Evolutionary conservation across 2,329 filamentous ascomycete genomes (phyloP).

Genomic region (Trichoderma brevicompactum): DNA sequence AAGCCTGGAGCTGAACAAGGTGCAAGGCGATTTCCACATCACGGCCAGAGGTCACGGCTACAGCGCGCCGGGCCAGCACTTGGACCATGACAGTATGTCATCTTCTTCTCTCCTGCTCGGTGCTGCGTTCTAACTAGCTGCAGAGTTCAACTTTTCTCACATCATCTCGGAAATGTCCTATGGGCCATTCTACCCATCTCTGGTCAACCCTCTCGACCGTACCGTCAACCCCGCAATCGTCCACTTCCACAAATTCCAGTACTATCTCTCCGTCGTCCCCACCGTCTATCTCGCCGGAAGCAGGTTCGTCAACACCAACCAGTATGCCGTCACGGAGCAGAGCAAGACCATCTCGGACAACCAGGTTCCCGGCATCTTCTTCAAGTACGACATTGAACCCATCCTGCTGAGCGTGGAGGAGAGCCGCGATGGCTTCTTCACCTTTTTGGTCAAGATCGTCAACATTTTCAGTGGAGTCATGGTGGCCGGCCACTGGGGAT

Average conservation of each 20-base stretch:
- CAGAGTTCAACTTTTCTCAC: constrained; percentile 97
- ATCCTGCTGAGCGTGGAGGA: constrained; percentile 87
- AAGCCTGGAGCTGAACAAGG: constrained; percentile 89
- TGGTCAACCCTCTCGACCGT: constrained; percentile 91
- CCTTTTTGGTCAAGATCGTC: constrained; percentile 78
- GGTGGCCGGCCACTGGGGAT: constrained; percentile 93
- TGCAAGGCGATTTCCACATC: constrained; percentile 97
- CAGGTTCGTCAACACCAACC: constrained; percentile 84
- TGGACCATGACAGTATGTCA: constrained; percentile 76
- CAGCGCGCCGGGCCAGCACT: constrained; percentile 72
- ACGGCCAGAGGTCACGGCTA: constrained; percentile 97
- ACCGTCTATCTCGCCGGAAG: constrained; percentile 80
- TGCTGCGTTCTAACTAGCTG: constrained; percentile 33
- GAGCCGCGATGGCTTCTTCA: constrained; percentile 73
- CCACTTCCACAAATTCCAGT: constrained; percentile 96
- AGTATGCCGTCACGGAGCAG: constrained; percentile 96
- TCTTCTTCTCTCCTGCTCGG: neutral
- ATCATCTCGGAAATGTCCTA: constrained; percentile 95
- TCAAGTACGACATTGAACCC: constrained; percentile 99
- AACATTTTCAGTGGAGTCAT: constrained; percentile 91
- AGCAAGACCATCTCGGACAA: constrained; percentile 70
- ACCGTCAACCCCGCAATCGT: constrained; percentile 75
- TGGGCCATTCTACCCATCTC: constrained; percentile 92
- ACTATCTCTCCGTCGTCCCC: constrained; percentile 93
- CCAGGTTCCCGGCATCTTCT: constrained; percentile 84